Base-by-base conservation (phyloP, 129 eudicot species). In the Centaurea solstitialis region DNA sequence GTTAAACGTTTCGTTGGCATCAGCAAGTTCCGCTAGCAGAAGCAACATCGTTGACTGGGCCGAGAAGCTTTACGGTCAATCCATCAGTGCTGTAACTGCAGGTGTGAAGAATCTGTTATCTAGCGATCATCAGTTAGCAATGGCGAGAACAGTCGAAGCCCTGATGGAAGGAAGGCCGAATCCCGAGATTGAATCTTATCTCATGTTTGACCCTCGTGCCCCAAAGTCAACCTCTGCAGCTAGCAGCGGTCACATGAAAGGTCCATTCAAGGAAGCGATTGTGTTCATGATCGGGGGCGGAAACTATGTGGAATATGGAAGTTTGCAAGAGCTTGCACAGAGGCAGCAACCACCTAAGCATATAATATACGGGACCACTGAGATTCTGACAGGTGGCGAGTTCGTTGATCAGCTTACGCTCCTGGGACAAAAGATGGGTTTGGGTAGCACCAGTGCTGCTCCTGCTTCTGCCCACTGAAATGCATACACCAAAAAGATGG, bases 271-370 rank as follows among this genome's bases (percentile, higher is more conserved):
- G 80, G 99, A 95, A 76, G 99, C 99, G 68, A 88, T 95, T 45
- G 98, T 91, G 33, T 95, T 95, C 80, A 93, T 95, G 99, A 88
- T 95, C 59, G 99, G 99, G 15, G 98, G 98, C 65, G 98, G 99
- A 35, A 95, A 95, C 81, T 93, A 93, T 77, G 92, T 95, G 71
- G 99, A 95, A 76, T 86, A 95, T 80, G 97, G 94, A 74, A 87
- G 98, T 81, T 83, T 95, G 85, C 99, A 92, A 79, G 93, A 91
- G 76, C 94, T 92, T 69, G 99, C 91, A 17, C 82, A 68, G 6
- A 75, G 87, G n/a, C 98, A 87, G 70, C 98, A 92, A 79, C 97
- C 98, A 9, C 77, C 77, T 57, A 92, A 87, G 78, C 94, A 93
- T 81, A 80, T 95, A 35, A 89, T 95, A 24, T 95, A 95, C 66